phyloP scores from a whole-genome alignment of 805 yeast species.

The Candida incommunis region DNA sequence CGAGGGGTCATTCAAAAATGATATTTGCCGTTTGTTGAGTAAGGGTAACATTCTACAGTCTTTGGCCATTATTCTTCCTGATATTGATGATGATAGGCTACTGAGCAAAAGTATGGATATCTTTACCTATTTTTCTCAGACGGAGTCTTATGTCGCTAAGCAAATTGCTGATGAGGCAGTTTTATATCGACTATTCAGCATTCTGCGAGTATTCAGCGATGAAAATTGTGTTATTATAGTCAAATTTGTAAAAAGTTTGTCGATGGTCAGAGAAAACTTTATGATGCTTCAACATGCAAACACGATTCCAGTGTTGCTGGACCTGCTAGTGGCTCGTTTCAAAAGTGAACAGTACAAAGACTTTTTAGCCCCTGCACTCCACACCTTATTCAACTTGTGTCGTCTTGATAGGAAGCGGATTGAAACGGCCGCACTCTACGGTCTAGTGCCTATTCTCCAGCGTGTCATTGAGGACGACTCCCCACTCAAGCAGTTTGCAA shows the following conservation, averaged over 20 bases:
- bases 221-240: background rate
- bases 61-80: background rate
- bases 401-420: background rate
- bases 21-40: background rate
- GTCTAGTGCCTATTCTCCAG: background rate
- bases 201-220: background rate
- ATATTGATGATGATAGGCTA: background rate
- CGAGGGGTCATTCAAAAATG: background rate
- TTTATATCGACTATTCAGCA: background rate
- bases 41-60: background rate
- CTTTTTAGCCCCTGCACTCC: background rate
- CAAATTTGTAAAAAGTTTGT: background rate
- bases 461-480: background rate
- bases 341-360: background rate
- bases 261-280: background rate
- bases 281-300: background rate
- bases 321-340: background rate
- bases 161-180: conserved; percentile 1
- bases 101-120: background rate
- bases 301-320: background rate
- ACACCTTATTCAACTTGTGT: background rate
- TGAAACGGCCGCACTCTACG: background rate
- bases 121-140: background rate
- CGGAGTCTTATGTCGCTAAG: background rate
- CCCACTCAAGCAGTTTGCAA: background rate